phyloP scores from a whole-genome alignment of 306 rosid genomes.

The Calophaca sinica region DNA sequence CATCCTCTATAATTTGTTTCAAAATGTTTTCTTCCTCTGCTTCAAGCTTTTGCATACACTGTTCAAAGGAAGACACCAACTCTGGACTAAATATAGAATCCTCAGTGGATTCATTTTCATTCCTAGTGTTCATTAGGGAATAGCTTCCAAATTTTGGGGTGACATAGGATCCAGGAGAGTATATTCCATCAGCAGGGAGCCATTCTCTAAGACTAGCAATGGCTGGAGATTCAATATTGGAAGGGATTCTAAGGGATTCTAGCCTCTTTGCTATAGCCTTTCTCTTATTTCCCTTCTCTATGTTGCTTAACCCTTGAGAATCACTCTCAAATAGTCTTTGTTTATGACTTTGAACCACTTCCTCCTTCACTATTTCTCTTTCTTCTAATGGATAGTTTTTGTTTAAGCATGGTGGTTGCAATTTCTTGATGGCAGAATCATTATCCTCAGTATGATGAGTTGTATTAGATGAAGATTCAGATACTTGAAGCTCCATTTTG shows the following conservation, averaged over 20 bases:
- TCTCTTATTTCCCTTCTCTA: constrained; percentile 54
- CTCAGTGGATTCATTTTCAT: constrained; percentile 42
- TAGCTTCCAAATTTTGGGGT: constrained; percentile 64
- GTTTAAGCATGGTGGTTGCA: constrained; percentile 35
- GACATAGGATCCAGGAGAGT: constrained; percentile 56
- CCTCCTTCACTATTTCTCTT: constrained; percentile 40
- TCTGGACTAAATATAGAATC: constrained; percentile 57
- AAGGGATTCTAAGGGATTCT: constrained; percentile 56
- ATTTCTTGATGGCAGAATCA: constrained; percentile 39
- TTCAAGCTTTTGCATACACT: constrained; percentile 56
- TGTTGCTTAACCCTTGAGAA: constrained; percentile 1
- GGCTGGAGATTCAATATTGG: constrained; percentile 46
- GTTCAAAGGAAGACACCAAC: constrained; percentile 57
- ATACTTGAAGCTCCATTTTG: constrained; percentile 28
- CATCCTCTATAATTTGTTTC: constrained; percentile 51
- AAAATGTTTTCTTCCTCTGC: constrained; percentile 60
- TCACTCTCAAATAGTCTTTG: neutral
- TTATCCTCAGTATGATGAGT: constrained; percentile 28
- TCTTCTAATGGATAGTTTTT: constrained; percentile 23
- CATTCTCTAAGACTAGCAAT: constrained; percentile 56
- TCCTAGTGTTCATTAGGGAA: constrained; percentile 36
- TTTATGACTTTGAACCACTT: constrained; percentile 39
- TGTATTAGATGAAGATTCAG: constrained; percentile 15
- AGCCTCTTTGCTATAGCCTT: constrained; percentile 53
- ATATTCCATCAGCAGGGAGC: constrained; percentile 48